Percentiles rank a stretch among this genome's conserved stretches.
Evolutionary conservation across 768 basidiomycete genomes (phyloP).

Genomic region (Leucosporidium yakuticum): DNA sequence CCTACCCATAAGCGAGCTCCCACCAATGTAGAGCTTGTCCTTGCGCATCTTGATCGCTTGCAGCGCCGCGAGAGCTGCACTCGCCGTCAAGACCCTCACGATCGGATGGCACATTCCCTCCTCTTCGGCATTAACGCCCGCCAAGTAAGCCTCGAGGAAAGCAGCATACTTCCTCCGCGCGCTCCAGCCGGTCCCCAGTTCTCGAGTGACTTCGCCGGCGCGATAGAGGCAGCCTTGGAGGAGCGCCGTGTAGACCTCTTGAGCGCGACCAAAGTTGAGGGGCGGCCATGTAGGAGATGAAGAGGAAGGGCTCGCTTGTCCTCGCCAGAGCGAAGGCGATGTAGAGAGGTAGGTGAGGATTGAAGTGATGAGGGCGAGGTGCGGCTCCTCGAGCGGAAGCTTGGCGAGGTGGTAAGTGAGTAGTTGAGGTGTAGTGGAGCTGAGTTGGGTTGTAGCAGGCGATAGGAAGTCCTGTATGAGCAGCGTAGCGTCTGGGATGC

Average conservation of each 20-base stretch:
- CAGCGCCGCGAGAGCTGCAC: conserved; percentile 17
- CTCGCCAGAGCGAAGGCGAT: conserved; percentile 11
- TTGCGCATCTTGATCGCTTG: conserved; percentile 28
- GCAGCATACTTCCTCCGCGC: conserved; percentile 2
- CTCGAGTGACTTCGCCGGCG: conserved; percentile 16
- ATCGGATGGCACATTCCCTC: conserved; percentile 5
- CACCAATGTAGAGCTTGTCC: conserved; percentile 27
- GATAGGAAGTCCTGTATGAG: conserved; percentile 31
- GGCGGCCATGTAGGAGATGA: background rate
- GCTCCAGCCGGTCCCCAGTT: background rate
- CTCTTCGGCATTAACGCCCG: conserved; percentile 8
- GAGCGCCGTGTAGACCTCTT: conserved; percentile 4
- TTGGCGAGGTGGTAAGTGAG: conserved; percentile 19
- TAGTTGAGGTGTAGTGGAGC: conserved; percentile 2
- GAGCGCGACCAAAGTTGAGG: background rate
- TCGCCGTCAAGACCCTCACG: conserved; percentile 8
- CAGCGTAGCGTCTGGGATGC: conserved; percentile 15
- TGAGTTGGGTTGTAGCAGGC: background rate
- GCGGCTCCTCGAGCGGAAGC: conserved; percentile 13
- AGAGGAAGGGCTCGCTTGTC: no score
- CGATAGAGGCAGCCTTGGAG: conserved; percentile 15
- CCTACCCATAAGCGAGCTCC: conserved; percentile 7
- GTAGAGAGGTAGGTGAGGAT: conserved; percentile 16
- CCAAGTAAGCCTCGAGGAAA: conserved; percentile 7
- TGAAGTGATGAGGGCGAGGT: conserved; percentile 4